These are phyloP conservation scores for Wallacemonas sp. DNA, from an alignment of 208 protist genomes.

Conservation along the genomic window DNA sequence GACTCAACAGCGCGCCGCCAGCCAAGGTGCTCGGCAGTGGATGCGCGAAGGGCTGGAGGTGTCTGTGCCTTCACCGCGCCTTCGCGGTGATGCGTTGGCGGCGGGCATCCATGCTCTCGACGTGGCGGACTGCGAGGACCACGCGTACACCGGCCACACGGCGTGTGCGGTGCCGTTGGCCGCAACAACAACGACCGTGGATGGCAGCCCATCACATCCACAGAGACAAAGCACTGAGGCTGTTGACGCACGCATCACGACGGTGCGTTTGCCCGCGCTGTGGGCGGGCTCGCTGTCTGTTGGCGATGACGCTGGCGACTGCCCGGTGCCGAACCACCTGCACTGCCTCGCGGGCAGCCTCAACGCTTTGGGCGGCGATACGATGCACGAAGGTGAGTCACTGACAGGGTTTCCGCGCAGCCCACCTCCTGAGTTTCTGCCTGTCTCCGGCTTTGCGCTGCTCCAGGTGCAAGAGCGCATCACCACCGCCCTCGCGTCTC, in stretches of 20 bases:
- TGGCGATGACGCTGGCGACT: background rate
- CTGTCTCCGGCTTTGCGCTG: slow-evolving; percentile 48
- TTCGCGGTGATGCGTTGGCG: slow-evolving; percentile 42
- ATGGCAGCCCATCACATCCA: background rate
- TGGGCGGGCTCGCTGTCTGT: background rate
- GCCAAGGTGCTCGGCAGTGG: slow-evolving; percentile 18
- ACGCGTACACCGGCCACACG: slow-evolving; percentile 11
- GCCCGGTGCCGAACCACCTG: background rate
- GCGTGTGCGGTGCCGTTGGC: too few species aligned
- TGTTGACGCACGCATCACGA: background rate
- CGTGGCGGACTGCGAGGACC: slow-evolving; percentile 13
- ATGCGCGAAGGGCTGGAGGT: slow-evolving; percentile 39
- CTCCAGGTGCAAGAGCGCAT: slow-evolving; percentile 38
- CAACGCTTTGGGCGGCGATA: background rate
- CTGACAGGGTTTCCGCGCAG: slow-evolving; percentile 17
- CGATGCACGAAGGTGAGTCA: background rate
- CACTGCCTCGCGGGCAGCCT: background rate
- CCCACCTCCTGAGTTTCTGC: slow-evolving; percentile 32
- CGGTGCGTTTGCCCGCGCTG: background rate
- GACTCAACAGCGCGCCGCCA: background rate
- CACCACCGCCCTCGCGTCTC: background rate
- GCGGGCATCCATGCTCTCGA: slow-evolving; percentile 45
- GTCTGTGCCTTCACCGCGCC: slow-evolving; percentile 29
- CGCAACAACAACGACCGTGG: too few species aligned
- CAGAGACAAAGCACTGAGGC: background rate